Conservation (phyloP, 495 filamentous ascomycete species). For the Penicillium ochrochloron region DNA sequence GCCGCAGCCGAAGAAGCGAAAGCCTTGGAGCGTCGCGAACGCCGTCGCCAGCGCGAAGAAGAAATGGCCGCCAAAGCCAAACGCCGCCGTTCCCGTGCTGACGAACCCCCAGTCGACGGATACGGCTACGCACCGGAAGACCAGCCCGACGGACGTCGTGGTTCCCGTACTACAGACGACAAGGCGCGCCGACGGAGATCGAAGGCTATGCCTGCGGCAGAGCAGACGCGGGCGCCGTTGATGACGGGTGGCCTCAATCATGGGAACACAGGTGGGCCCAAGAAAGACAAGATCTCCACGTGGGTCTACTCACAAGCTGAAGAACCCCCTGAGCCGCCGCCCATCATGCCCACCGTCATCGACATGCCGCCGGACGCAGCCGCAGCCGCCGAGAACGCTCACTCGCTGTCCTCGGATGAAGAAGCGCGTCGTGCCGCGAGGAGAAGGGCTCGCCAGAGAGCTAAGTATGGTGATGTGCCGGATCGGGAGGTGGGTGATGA, state of each 20-base stretch:
- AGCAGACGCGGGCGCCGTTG: conserved; percentile 24
- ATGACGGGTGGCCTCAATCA: conserved; percentile 36
- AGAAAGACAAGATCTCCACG: conserved; percentile 61
- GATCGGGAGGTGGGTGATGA: conserved; percentile 51
- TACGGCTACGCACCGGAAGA: conserved; percentile 30
- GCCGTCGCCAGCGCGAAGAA: conserved; percentile 44
- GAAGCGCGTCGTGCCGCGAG: conserved; percentile 45
- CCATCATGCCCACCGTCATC: conserved; percentile 57
- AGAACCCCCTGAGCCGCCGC: conserved; percentile 63
- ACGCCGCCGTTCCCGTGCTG: conserved; percentile 41
- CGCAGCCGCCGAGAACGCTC: conserved; percentile 30
- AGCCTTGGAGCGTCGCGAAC: conserved; percentile 47
- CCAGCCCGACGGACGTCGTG: conserved; percentile 30
- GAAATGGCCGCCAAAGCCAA: conserved; percentile 42
- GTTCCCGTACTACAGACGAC: conserved; percentile 35
- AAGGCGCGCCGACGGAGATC: conserved; percentile 40
- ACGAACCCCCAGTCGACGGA: conserved; percentile 30
- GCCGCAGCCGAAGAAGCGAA: conserved; percentile 48
- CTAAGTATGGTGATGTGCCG: conserved; percentile 43
- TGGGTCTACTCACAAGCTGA: conserved; percentile 62
- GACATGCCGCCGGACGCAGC: conserved; percentile 52
- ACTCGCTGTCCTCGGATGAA: conserved; percentile 49
- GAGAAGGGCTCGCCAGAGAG: conserved; percentile 42
- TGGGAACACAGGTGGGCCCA: conserved; percentile 21
- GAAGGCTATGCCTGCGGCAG: conserved; percentile 27